These are phyloP conservation scores for Amanita polypyramis DNA, from an alignment of 768 basidiomycete species.

Conservation along the genomic window DNA sequence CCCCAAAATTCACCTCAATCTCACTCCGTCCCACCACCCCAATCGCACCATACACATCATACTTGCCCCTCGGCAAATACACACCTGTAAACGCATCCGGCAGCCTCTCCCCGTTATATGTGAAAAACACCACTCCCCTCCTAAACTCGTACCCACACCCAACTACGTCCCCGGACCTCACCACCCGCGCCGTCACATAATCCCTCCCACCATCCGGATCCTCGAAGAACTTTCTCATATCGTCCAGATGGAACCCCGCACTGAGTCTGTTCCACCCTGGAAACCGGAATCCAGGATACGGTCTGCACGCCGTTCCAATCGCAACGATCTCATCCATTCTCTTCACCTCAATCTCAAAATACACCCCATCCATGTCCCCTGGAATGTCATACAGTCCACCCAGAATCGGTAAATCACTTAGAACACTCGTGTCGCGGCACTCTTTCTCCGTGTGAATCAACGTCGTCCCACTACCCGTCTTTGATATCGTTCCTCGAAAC, in stretches of 20 bases:
- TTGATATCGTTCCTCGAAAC: conserved; percentile 33
- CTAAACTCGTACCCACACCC: conserved; percentile 58
- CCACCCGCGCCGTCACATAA: conserved; percentile 25
- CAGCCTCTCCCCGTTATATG: conserved; percentile 48
- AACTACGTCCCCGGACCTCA: conserved; percentile 38
- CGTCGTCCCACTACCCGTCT: conserved; percentile 22
- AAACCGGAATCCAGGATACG: conserved; percentile 55
- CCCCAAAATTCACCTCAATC: conserved; percentile 59
- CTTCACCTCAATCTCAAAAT: conserved; percentile 51
- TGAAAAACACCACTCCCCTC: conserved; percentile 47
- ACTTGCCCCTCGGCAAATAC: conserved; percentile 37
- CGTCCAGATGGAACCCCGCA: conserved; percentile 58
- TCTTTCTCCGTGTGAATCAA: conserved; percentile 27
- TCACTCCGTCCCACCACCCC: conserved; percentile 45
- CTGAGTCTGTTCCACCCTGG: conserved; percentile 67
- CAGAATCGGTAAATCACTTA: conserved; percentile 51
- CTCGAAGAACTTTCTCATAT: conserved; percentile 65
- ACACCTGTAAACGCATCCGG: conserved; percentile 48
- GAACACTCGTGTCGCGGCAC: conserved; percentile 42
- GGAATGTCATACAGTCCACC: conserved; percentile 50
- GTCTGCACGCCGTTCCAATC: conserved; percentile 56
- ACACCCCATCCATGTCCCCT: conserved; percentile 40
- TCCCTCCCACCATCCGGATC: conserved; percentile 56
- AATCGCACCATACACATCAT: conserved; percentile 57
- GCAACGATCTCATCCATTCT: conserved; percentile 52